Evolutionary conservation across 2,329 filamentous ascomycete species (phyloP).

Genomic region (Aphanocladium album): DNA sequence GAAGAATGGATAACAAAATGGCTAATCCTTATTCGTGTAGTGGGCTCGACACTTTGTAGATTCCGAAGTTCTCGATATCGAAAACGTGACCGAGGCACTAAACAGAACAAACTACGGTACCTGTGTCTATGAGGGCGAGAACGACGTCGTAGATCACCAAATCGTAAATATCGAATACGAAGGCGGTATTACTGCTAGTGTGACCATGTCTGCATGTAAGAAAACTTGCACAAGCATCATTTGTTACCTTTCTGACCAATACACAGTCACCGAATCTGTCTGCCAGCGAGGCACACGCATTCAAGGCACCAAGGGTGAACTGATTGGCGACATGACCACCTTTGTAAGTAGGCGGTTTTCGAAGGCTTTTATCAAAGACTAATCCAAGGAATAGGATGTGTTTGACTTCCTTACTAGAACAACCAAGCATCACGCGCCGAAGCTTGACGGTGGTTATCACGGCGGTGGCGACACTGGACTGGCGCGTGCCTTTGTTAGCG

Average conservation of each 20-base stretch:
- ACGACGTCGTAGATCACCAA: constrained; percentile 17
- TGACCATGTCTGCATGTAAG: constrained; percentile 18
- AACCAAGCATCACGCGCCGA: constrained; percentile 13
- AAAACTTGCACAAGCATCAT: too few species aligned
- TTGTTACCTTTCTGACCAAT: background rate
- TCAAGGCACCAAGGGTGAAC: constrained; percentile 17
- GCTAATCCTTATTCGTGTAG: background rate
- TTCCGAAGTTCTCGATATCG: constrained; percentile 14
- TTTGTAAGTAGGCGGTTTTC: constrained; percentile 10
- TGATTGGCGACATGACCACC: constrained; percentile 17
- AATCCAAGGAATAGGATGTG: constrained; percentile 1
- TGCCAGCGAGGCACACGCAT: constrained; percentile 16
- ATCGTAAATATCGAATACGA: constrained; percentile 17
- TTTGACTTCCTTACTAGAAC: constrained; percentile 15
- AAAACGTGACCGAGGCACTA: constrained; percentile 16
- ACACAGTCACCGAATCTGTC: constrained; percentile 15
- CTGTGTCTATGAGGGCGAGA: constrained; percentile 17
- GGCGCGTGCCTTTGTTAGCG: constrained; percentile 14
- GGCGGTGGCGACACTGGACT: constrained; percentile 16
- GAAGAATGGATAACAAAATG: background rate
- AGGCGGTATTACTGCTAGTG: constrained; percentile 14
- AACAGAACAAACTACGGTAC: constrained; percentile 14
- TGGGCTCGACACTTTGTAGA: constrained; percentile 17
- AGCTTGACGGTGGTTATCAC: constrained; percentile 16
- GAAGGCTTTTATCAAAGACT: background rate